These are phyloP conservation scores for Microdochium nivale DNA, from an alignment of 2,329 filamentous ascomycete genomes.

Conservation along the genomic window DNA sequence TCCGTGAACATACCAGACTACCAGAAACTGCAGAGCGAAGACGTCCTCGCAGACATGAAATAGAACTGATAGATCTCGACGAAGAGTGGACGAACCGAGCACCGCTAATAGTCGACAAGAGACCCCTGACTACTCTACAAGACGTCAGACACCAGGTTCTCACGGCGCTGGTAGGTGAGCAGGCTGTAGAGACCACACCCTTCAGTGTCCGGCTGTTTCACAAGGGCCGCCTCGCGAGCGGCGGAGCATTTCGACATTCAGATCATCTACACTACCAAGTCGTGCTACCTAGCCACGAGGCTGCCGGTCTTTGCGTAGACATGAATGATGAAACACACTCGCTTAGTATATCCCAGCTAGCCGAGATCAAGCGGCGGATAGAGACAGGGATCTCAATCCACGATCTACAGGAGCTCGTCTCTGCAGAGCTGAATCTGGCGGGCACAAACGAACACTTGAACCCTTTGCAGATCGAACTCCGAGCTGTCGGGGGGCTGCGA, in stretches of 20 bases:
- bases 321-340: not conserved
- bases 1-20: too few relatives aligned
- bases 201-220: not conserved
- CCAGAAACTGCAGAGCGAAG: not conserved
- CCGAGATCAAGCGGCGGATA: not conserved
- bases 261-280: not conserved
- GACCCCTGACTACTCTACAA: not conserved
- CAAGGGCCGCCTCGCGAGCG: not conserved
- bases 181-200: not conserved
- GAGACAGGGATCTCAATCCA: slow-evolving; percentile 15
- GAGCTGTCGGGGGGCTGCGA: slow-evolving; percentile 19
- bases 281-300: not conserved
- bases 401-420: slow-evolving; percentile 14
- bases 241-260: not conserved
- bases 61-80: not conserved
- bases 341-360: not conserved
- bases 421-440: slow-evolving; percentile 7
- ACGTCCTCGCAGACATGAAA: not conserved
- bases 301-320: not conserved
- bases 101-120: not conserved
- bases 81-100: not conserved
- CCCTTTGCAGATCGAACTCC: slow-evolving; percentile 17
- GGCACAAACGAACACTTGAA: slow-evolving; percentile 3
- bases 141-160: not conserved
- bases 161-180: not conserved